These are phyloP conservation scores for Perilla frutescens DNA, from an alignment of 257 asterid genomes.

Conservation along the genomic window DNA sequence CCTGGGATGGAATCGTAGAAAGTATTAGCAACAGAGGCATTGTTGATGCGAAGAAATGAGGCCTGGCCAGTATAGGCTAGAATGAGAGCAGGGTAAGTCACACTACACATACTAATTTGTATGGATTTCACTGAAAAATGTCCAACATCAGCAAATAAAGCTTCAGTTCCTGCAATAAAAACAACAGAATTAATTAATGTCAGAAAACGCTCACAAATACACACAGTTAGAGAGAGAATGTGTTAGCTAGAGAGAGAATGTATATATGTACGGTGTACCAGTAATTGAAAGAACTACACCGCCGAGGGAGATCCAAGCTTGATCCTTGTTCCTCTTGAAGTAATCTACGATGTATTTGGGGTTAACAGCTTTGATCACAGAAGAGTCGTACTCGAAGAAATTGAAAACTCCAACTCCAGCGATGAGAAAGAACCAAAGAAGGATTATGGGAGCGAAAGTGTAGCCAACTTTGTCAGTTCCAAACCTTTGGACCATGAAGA, in stretches of 20 bases:
- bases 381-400: slow-evolving; percentile 53
- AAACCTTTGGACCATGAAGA: slow-evolving; percentile 57
- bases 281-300: slow-evolving; percentile 63
- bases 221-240: no score
- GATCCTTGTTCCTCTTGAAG: slow-evolving; percentile 48
- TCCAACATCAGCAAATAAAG: slow-evolving; percentile 71
- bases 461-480: slow-evolving; percentile 77
- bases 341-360: slow-evolving; percentile 56
- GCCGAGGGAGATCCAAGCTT: slow-evolving; percentile 72
- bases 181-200: no score
- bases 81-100: slow-evolving; percentile 55
- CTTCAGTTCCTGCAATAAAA: slow-evolving; percentile 58
- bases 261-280: slow-evolving; percentile 35
- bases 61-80: slow-evolving; percentile 66
- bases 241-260: no score
- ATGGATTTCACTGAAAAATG: slow-evolving; percentile 63
- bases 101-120: slow-evolving; percentile 56
- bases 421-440: slow-evolving; percentile 55
- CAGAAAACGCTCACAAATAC: no score
- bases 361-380: slow-evolving; percentile 54
- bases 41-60: slow-evolving; percentile 51
- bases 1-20: slow-evolving; percentile 66
- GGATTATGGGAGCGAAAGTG: slow-evolving; percentile 61
- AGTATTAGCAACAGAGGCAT: slow-evolving; percentile 33
- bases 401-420: slow-evolving; percentile 60